Evolutionary conservation across 192 early-diverging fungal species (phyloP).

Genomic region (Umbelopsis ramanniana): DNA sequence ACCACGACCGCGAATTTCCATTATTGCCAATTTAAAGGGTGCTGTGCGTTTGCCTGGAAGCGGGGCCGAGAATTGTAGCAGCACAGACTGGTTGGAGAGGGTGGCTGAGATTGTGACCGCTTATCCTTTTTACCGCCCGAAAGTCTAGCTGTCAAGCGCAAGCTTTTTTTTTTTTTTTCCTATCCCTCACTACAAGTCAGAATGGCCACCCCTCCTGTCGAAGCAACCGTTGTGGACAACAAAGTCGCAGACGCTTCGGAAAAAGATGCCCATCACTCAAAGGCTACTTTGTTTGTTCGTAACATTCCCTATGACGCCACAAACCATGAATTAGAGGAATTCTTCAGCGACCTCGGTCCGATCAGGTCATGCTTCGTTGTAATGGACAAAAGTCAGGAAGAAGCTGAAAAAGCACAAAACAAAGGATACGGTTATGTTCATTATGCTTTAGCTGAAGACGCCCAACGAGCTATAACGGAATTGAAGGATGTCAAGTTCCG

Average conservation of each 20-base stretch:
- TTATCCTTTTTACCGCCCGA: not conserved
- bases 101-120: slow-evolving; percentile 13
- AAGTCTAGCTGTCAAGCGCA: not conserved
- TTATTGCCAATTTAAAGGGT: not conserved
- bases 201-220: slow-evolving; percentile 6
- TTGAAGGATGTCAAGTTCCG: slow-evolving; percentile 78
- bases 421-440: slow-evolving; percentile 94
- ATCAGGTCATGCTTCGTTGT: slow-evolving; percentile 91
- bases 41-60: not conserved
- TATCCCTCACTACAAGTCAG: not conserved
- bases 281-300: slow-evolving; percentile 86
- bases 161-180: slow-evolving; percentile 1
- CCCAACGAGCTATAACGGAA: slow-evolving; percentile 74
- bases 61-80: not conserved
- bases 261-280: slow-evolving; percentile 31
- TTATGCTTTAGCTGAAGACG: slow-evolving; percentile 81
- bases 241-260: not conserved
- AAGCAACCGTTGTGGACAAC: slow-evolving; percentile 8
- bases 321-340: slow-evolving; percentile 79
- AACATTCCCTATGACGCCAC: slow-evolving; percentile 85
- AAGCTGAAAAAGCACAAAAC: slow-evolving; percentile 59
- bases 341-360: slow-evolving; percentile 90
- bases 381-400: slow-evolving; percentile 50
- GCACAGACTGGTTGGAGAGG: not conserved
- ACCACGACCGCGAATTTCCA: slow-evolving; percentile 22